phyloP scores from a whole-genome alignment of 2,329 filamentous ascomycete species.

The Penicillium sp. region DNA sequence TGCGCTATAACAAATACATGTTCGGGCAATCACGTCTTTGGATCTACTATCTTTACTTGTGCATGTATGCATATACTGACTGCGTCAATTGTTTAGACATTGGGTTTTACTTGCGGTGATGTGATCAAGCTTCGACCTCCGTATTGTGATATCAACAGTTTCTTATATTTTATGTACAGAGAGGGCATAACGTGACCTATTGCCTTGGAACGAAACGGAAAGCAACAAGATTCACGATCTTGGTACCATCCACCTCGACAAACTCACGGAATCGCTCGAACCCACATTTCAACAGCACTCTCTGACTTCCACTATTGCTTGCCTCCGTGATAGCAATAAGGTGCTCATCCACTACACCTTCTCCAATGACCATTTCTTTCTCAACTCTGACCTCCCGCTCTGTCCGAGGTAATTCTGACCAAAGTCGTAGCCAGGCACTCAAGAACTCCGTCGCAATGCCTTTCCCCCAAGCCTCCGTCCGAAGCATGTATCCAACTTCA shows the following conservation, averaged over 20 bases:
- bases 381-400: constrained; percentile 6
- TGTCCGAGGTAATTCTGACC: constrained; percentile 7
- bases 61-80: not conserved
- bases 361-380: constrained; percentile 9
- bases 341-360: constrained; percentile 3
- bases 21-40: not conserved
- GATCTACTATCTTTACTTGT: not conserved
- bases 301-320: constrained; percentile 10
- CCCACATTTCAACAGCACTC: constrained; percentile 9
- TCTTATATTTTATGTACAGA: not conserved
- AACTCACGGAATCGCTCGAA: constrained; percentile 13
- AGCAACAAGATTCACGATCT: constrained; percentile 7
- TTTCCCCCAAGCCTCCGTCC: constrained; percentile 12
- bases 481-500: constrained; percentile 14
- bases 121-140: not conserved
- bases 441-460: constrained; percentile 14
- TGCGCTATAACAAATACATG: not conserved
- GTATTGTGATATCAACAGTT: not conserved
- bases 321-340: constrained; percentile 14
- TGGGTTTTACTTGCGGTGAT: not conserved
- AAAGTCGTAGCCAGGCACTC: constrained; percentile 9
- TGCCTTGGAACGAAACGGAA: constrained; percentile 8
- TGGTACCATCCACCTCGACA: constrained; percentile 5
- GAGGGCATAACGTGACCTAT: not conserved
- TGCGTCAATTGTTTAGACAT: not conserved